These are phyloP conservation scores for Acanthamoeba healyi DNA, from an alignment of 208 protist species.

Conservation along the genomic window DNA sequence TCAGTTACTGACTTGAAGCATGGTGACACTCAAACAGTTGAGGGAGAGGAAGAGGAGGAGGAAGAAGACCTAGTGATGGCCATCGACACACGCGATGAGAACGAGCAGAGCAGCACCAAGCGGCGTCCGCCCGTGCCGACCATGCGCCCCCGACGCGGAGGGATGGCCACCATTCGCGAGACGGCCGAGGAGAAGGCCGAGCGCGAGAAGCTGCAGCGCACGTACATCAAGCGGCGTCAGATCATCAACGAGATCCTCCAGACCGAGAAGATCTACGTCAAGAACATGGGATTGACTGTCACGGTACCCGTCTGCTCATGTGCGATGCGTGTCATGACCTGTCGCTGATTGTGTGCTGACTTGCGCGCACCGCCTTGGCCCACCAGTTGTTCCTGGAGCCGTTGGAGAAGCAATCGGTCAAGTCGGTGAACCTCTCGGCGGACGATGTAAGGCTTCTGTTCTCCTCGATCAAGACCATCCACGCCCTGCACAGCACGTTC, in stretches of 20 bases:
- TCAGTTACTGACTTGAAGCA: too few species aligned
- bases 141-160: background rate
- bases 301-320: background rate
- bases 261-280: conserved; percentile 30
- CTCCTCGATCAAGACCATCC: conserved; percentile 28
- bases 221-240: conserved; percentile 29
- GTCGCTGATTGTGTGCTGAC: background rate
- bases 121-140: background rate
- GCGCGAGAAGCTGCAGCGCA: background rate
- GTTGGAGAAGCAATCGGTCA: background rate
- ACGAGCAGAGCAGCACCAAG: background rate
- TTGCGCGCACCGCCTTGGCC: background rate
- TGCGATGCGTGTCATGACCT: too few species aligned
- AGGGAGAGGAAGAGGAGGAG: background rate
- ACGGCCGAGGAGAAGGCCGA: background rate
- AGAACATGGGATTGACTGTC: background rate
- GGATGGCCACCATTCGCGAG: background rate
- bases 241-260: conserved; percentile 59
- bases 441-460: background rate
- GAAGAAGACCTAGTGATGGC: conserved; percentile 17
- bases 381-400: background rate
- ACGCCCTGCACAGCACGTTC: background rate
- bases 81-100: conserved; percentile 30
- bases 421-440: background rate
- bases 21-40: background rate